Base-by-base conservation (phyloP, 2,329 filamentous ascomycete genomes). In the Dothidotthia symphoricarpi region DNA sequence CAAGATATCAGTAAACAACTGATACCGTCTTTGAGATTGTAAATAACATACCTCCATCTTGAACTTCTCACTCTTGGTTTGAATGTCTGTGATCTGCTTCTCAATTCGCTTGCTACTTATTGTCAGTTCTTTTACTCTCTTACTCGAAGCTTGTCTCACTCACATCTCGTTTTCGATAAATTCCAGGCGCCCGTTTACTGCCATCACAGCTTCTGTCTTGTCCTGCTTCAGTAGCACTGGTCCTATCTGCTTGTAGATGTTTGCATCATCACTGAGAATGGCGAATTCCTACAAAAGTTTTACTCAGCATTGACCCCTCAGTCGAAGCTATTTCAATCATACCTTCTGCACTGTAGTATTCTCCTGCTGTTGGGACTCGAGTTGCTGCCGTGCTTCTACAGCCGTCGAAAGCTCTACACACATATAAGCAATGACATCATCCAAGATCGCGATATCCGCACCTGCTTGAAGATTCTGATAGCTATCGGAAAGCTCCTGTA, bases 111-210 rank as follows among this genome's bases (percentile, higher is more conserved):
- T 80, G 61, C 82, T 85, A 46, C 34, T 29, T 15, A 13, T 6
- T 10, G 28, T 53, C 22, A 53, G 33, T 6, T 6, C 19, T 22
- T n/a, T n/a, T 9, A 9, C 19, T 9, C 5, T 5, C 19, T 22
- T 22, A 9, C 9, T 22, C 5, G 5, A 22, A 22, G 19, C 36
- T 12, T 8, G 9, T 7, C 10, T 17, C 32, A 14, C 83, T 67
- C 66, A 95, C 89, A 97, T 93, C 64, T 98, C 91, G 60, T 91
- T 88, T 51, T 83, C 79, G 51, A 98, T 98, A 61, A 91, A 97
- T 51, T 95, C 89, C 34, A 98, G 68, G 16, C 93, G 82, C 14
- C 88, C 88, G 55, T 94, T 88, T 13, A 98, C 93, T 0, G 89
- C 90, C 75, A 87, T 85, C 50, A 89, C 82, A 0, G 93, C 93